Evolutionary conservation across 129 eudicot species (phyloP).

Genomic region (Rutidosis leptorrhynchoides): DNA sequence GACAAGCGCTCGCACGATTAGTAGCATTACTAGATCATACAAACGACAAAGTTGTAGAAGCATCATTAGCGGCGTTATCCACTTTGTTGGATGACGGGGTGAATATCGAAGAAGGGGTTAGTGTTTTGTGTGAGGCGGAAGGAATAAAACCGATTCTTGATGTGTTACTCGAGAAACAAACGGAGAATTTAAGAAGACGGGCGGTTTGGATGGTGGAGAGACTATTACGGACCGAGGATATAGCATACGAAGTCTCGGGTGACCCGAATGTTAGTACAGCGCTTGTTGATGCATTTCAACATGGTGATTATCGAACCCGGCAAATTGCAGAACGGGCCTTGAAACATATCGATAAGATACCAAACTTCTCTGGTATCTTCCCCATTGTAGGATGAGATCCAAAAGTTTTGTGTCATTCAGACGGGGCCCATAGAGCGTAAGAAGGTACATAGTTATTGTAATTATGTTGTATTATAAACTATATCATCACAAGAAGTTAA

Average conservation of each 20-base stretch:
- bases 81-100: constrained; percentile 78
- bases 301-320: constrained; percentile 70
- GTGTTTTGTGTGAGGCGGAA: constrained; percentile 52
- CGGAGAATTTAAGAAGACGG: constrained; percentile 53
- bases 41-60: constrained; percentile 72
- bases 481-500: too few relatives aligned
- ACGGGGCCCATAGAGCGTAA: background rate
- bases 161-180: constrained; percentile 62
- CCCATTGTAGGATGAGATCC: constrained; percentile 37
- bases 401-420: too few relatives aligned
- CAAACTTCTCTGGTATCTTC: constrained; percentile 76
- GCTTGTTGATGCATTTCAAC: constrained; percentile 77
- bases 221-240: constrained; percentile 58
- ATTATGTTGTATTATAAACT: background rate
- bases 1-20: constrained; percentile 68
- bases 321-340: constrained; percentile 84
- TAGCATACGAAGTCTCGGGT: constrained; percentile 57
- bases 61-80: too few relatives aligned
- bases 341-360: constrained; percentile 74
- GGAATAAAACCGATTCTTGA: constrained; percentile 70
- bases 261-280: constrained; percentile 73
- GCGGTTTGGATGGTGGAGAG: constrained; percentile 88
- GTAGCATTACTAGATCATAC: constrained; percentile 80
- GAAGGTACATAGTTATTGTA: constrained; percentile 3
- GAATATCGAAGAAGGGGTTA: constrained; percentile 64